Conservation (phyloP, 139 green algal species). For the Volvox africanus region DNA sequence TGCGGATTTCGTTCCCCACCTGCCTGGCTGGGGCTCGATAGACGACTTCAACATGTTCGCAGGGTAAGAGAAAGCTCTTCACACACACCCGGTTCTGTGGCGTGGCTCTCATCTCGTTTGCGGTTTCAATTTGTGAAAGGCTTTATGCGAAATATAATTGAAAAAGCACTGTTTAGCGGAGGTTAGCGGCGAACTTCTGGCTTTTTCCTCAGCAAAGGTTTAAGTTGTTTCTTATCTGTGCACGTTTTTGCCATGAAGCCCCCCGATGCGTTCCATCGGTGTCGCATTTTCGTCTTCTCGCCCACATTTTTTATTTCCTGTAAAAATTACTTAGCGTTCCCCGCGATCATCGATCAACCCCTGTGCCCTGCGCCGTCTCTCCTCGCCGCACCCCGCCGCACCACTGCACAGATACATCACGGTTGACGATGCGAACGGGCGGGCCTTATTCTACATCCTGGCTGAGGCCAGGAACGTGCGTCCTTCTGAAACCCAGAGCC, state of each 20-base stretch:
- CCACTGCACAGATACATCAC: constrained; percentile 80
- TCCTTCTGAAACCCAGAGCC: neutral
- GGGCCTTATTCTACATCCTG: constrained; percentile 84
- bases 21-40: constrained; percentile 59
- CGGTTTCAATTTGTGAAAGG: neutral
- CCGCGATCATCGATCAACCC: no score
- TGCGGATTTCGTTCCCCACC: constrained; percentile 53
- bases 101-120: neutral
- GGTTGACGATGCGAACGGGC: constrained; percentile 77
- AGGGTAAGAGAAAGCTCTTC: constrained; percentile 18
- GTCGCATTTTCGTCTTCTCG: no score
- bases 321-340: no score
- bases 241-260: no score
- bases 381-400: neutral
- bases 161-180: neutral
- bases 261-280: no score
- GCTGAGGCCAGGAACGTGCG: constrained; percentile 51
- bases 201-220: no score
- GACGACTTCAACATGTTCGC: constrained; percentile 43
- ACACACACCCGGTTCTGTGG: neutral
- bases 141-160: neutral
- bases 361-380: neutral
- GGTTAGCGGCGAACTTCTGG: neutral
- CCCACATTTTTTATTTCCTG: no score
- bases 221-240: no score